Conservation (phyloP, 169 alveolate genomes). For the Plasmodium relictum region DNA sequence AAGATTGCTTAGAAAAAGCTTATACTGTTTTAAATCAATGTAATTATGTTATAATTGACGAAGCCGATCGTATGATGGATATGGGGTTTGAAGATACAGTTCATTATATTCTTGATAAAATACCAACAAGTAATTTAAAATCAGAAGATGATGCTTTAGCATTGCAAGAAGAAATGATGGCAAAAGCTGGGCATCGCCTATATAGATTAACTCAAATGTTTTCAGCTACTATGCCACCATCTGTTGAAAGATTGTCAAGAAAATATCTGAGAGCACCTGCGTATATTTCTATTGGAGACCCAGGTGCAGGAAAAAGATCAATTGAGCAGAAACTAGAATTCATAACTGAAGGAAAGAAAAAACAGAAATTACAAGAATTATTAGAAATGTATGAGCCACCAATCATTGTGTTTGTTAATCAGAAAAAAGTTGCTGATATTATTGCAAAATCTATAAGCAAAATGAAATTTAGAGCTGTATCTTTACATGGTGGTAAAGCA, state of each 20-base stretch:
- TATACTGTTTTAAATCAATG: constrained; percentile 94
- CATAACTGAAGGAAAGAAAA: constrained; percentile 90
- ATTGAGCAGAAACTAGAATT: constrained; percentile 94
- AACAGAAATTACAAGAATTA: constrained; percentile 81
- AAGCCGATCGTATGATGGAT: constrained; percentile 98
- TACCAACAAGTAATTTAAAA: constrained; percentile 91
- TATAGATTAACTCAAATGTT: constrained; percentile 94
- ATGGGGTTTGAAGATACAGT: constrained; percentile 97
- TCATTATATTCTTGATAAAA: constrained; percentile 92
- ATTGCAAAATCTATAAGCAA: constrained; percentile 88
- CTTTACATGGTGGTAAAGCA: constrained; percentile 95
- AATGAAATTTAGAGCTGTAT: constrained; percentile 84
- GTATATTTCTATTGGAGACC: constrained; percentile 95
- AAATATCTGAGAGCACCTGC: constrained; percentile 93
- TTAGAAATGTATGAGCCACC: constrained; percentile 91
- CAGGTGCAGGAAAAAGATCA: constrained; percentile 95
- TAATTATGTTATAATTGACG: constrained; percentile 96
- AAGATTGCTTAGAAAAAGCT: constrained; percentile 94
- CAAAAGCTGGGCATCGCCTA: constrained; percentile 91
- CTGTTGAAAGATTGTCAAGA: constrained; percentile 94
- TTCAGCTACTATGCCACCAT: constrained; percentile 97
- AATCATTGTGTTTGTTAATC: constrained; percentile 95
- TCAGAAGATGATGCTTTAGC: constrained; percentile 91
- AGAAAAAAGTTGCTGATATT: constrained; percentile 94
- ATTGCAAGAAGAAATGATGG: constrained; percentile 88